Percentiles rank a stretch among this genome's conserved stretches.
Evolutionary conservation across 805 yeast genomes (phyloP).

Genomic region (Cyberlindnera nakhonratchasimensis): DNA sequence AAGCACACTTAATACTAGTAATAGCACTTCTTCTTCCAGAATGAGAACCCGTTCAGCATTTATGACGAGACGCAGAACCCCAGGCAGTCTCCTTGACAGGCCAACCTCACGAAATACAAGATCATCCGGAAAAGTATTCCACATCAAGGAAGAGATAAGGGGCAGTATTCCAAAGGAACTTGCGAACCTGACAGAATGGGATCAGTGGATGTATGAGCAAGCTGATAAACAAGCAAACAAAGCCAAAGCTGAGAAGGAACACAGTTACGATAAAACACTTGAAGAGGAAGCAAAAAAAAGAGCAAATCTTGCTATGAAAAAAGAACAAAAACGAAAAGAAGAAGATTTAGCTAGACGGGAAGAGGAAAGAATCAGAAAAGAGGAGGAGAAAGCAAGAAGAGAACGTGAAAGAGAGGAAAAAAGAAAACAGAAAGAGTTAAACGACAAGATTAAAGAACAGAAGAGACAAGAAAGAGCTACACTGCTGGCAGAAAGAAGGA

Average conservation of each 20-base stretch:
- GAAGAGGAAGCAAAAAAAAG: constrained; percentile 7
- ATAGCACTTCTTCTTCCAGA: too few relatives aligned
- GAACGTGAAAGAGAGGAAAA: constrained; percentile 4
- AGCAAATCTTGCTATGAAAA: constrained; percentile 3
- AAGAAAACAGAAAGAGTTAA: not conserved
- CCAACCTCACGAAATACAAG: not conserved
- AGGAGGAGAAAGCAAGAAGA: constrained; percentile 4
- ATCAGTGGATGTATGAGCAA: constrained; percentile 9
- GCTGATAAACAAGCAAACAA: constrained; percentile 1
- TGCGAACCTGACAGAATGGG: constrained; percentile 8
- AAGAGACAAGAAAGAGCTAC: constrained; percentile 1
- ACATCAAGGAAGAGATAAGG: constrained; percentile 5
- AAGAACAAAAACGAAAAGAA: not conserved
- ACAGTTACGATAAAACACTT: constrained; percentile 6
- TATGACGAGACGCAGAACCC: not conserved
- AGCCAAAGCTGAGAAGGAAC: constrained; percentile 4
- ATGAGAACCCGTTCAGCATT: not conserved
- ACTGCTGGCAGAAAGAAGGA: not conserved
- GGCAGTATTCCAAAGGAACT: constrained; percentile 4
- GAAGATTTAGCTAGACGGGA: constrained; percentile 7
- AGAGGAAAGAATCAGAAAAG: constrained; percentile 4
- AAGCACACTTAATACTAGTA: too few relatives aligned
- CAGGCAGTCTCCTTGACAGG: not conserved
- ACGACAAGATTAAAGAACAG: constrained; percentile 1
- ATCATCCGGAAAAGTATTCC: constrained; percentile 1